Evolutionary conservation across 1,139 yeast species (phyloP).

Genomic region (Saccharomyces hybrid): DNA sequence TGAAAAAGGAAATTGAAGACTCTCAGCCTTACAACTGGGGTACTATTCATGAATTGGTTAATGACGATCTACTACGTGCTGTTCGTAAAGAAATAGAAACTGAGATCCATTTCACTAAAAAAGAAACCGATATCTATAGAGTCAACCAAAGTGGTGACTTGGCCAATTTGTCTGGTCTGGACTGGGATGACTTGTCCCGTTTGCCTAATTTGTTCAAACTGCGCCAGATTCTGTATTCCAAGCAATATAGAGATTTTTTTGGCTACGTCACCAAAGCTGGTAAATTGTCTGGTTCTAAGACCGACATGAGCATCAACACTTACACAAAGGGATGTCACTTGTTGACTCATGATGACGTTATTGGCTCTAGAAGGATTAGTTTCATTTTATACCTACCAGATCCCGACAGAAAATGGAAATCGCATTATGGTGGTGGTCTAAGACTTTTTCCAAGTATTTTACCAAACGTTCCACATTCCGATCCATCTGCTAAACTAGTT

Average conservation of each 20-base stretch:
- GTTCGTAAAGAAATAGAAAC: constrained; percentile 79
- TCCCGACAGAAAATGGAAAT: constrained; percentile 81
- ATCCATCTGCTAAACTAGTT: constrained; percentile 57
- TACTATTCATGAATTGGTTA: constrained; percentile 59
- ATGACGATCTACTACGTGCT: constrained; percentile 65
- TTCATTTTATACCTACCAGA: constrained; percentile 89
- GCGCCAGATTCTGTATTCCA: constrained; percentile 80
- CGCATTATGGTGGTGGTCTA: constrained; percentile 86
- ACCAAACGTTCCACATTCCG: constrained; percentile 85
- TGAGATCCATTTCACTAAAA: constrained; percentile 82
- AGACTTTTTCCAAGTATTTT: constrained; percentile 79
- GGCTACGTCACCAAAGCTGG: constrained; percentile 84
- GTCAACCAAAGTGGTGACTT: constrained; percentile 93
- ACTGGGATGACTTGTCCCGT: constrained; percentile 63
- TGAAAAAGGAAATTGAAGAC: constrained; percentile 38
- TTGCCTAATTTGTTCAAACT: constrained; percentile 68
- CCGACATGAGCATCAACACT: constrained; percentile 87
- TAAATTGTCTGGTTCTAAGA: constrained; percentile 75
- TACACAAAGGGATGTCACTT: constrained; percentile 91
- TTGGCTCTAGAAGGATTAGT: constrained; percentile 89
- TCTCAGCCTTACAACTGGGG: constrained; percentile 90
- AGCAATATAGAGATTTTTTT: constrained; percentile 73
- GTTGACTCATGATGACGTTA: constrained; percentile 93
- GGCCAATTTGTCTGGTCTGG: constrained; percentile 82
- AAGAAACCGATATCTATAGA: constrained; percentile 94